A percentile compares a stretch with the other conserved stretches of the same genome.
These are phyloP conservation scores for Fusarium equiseti DNA, from an alignment of 2,329 filamentous ascomycete species.

Conservation along the genomic window DNA sequence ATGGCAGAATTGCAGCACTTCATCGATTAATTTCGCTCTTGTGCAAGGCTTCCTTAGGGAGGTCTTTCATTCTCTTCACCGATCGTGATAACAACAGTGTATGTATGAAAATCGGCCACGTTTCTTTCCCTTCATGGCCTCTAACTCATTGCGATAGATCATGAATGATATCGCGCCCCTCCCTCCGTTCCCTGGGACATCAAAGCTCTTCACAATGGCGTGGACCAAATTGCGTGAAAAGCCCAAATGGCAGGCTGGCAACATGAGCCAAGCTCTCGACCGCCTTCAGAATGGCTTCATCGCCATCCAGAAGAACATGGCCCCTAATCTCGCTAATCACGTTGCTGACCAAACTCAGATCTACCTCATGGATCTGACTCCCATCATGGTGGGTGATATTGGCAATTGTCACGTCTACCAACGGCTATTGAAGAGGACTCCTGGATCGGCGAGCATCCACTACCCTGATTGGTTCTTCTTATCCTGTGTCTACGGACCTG, in stretches of 20 bases:
- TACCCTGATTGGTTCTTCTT: neutral
- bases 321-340: neutral
- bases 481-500: neutral
- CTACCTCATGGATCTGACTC: neutral
- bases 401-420: neutral
- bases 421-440: accelerated
- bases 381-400: neutral
- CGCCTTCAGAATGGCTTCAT: neutral
- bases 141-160: no score
- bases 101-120: no score
- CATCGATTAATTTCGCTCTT: neutral
- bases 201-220: no score
- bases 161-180: no score
- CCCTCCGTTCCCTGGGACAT: accelerated
- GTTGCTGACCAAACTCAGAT: neutral
- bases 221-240: no score
- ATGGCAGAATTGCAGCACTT: neutral
- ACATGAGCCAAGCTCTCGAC: neutral
- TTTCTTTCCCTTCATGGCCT: no score
- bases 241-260: accelerated
- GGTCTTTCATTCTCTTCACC: neutral
- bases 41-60: neutral
- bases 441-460: neutral
- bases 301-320: neutral
- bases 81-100: accelerated